Base-by-base conservation (phyloP, 2,329 filamentous ascomycete genomes). In the Aspergillus brasiliensis region DNA sequence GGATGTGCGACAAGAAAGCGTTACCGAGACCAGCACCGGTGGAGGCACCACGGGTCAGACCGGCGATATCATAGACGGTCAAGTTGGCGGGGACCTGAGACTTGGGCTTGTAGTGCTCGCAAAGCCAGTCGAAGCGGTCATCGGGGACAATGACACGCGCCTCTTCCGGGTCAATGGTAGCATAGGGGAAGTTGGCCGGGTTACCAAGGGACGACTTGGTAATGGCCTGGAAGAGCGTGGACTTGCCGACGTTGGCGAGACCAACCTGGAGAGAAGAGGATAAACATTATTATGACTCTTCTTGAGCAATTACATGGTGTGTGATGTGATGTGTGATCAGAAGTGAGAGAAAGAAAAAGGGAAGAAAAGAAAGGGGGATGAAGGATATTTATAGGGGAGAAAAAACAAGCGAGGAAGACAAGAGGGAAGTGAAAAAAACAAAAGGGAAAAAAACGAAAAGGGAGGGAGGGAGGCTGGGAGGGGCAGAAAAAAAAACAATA, bases 161-260 rank as follows among this genome's bases (percentile, higher is more conserved):
- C 83, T 99, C 95, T 83, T 99, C 96, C 51, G 95, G 95, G 70
- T 99, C 93, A 80, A 99, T 99, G 73, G 95, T 99, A 75, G 95
- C 95, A 84, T 96, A 99, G 58, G 95, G 95, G 78, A 98, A 99
- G 83, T 99, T 99, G 83, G 95, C 95, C 72, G 96, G 96, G 83
- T 98, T 99, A 82, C 96, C 95, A 73, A 99, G 89, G 67, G 88
- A 88, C 80, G 90, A 97, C 85, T 97, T 98, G 77, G 95, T 99
- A 81, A 99, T 97, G 76, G 95, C 92, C 84, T 99, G 96, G 87
- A 99, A 99, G 73, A 99, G 88, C 34, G 96, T 99, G 68, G 95
- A 99, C 84, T 99, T 99, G 80, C 95, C 95, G 71, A 99, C 96
- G 80, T 99, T 99, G 80, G 95, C 95, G 74, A 99, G 88, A 82